phyloP scores from a whole-genome alignment of 108 stramenopile species.

The Cyclostephanos tholiformis region DNA sequence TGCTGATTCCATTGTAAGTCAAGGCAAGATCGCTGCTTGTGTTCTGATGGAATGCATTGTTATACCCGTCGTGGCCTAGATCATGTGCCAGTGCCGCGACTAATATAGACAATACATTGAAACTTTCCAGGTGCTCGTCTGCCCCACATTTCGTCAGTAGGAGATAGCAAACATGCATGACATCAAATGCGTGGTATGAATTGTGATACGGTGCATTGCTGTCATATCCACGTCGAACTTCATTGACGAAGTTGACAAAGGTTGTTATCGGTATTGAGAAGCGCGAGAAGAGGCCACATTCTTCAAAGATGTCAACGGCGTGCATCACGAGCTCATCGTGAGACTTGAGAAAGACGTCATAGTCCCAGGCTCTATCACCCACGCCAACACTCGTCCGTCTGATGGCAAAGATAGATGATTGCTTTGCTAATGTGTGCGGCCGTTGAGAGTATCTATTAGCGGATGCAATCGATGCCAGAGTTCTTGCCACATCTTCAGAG shows the following conservation, averaged over 20 bases:
- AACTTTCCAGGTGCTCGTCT: constrained; percentile 54
- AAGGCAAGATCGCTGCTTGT: constrained; percentile 58
- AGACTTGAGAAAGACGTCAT: constrained; percentile 45
- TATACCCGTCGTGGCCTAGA: constrained; percentile 70
- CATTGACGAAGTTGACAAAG: constrained; percentile 45
- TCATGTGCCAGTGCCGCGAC: constrained; percentile 69
- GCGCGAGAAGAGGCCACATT: constrained; percentile 49
- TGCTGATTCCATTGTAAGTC: constrained; percentile 64
- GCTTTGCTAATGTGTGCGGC: constrained; percentile 26
- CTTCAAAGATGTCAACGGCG: constrained; percentile 52
- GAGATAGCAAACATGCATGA: constrained; percentile 63
- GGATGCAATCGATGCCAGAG: background rate
- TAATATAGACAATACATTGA: constrained; percentile 56
- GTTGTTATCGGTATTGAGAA: constrained; percentile 55
- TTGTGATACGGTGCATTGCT: constrained; percentile 65
- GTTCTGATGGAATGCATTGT: constrained; percentile 61
- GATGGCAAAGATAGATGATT: constrained; percentile 26
- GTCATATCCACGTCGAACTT: constrained; percentile 45
- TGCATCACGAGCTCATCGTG: constrained; percentile 51
- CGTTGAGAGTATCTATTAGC: constrained; percentile 9
- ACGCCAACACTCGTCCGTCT: constrained; percentile 42
- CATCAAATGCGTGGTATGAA: constrained; percentile 62
- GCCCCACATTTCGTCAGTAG: constrained; percentile 52
- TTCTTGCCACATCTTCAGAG: constrained; percentile 15
- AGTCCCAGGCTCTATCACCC: constrained; percentile 50